These are phyloP conservation scores for Mycena galericulata DNA, from an alignment of 768 basidiomycete species.

Conservation along the genomic window DNA sequence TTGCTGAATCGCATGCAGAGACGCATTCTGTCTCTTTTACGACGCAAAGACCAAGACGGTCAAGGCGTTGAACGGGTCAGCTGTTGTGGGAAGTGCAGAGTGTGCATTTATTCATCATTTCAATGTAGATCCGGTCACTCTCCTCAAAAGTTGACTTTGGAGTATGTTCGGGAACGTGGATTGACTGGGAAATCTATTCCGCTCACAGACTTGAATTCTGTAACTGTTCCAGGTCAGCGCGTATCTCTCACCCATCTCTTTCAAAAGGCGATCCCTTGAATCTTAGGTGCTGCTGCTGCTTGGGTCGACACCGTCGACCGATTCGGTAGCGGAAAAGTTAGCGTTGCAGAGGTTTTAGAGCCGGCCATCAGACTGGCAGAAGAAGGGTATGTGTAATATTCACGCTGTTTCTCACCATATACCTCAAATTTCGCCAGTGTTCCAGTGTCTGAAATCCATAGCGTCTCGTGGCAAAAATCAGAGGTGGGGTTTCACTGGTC, in stretches of 20 bases:
- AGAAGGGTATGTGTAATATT: slow-evolving; percentile 75
- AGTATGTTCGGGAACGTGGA: slow-evolving; percentile 77
- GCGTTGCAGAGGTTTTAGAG: slow-evolving; percentile 76
- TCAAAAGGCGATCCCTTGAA: slow-evolving; percentile 36
- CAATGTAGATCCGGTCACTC: slow-evolving; percentile 74
- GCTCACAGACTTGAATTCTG: slow-evolving; percentile 84
- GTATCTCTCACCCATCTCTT: slow-evolving; percentile 4
- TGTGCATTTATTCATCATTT: neutral
- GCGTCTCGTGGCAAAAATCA: slow-evolving; percentile 66
- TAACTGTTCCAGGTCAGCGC: slow-evolving; percentile 85
- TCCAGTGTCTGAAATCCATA: slow-evolving; percentile 88
- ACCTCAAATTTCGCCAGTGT: slow-evolving; percentile 59
- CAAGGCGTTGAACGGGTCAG: slow-evolving; percentile 84
- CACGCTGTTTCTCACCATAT: neutral
- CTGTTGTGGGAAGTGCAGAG: neutral
- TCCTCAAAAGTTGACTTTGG: slow-evolving; percentile 82
- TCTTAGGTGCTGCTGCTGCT: slow-evolving; percentile 88
- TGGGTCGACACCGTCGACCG: slow-evolving; percentile 92
- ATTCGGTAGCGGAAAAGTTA: slow-evolving; percentile 81
- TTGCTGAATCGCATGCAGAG: slow-evolving; percentile 54
- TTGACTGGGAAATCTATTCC: slow-evolving; percentile 79
- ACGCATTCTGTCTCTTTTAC: slow-evolving; percentile 94
- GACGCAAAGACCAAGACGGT: slow-evolving; percentile 86
- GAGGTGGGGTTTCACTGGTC: slow-evolving; percentile 54
- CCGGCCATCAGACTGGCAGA: slow-evolving; percentile 95